Evolutionary conservation across 306 rosid species (phyloP).

Genomic region (Vigna nakashimae): DNA sequence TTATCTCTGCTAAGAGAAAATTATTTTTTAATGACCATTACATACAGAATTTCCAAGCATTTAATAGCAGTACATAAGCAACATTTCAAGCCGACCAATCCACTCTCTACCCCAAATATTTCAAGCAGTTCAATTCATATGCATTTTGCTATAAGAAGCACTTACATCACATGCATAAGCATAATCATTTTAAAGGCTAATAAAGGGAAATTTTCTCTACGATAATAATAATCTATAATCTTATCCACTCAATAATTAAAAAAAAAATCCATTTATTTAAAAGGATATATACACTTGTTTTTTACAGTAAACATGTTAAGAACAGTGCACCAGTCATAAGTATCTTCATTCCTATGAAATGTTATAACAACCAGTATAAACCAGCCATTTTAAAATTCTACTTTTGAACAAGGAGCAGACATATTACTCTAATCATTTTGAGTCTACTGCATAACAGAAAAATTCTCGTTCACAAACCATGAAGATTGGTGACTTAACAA

Average conservation of each 20-base stretch:
- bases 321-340: conserved; percentile 12
- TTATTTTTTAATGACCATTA: neutral
- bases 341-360: conserved; percentile 4
- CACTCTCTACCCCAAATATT: neutral
- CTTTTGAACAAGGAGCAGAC: conserved; percentile 11
- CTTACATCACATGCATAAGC: neutral
- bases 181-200: neutral
- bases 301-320: neutral
- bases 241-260: neutral
- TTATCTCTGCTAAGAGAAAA: neutral
- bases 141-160: neutral
- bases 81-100: neutral
- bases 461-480: conserved; percentile 3
- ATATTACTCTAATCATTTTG: neutral
- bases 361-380: neutral
- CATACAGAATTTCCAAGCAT: neutral
- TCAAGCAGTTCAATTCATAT: neutral
- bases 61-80: neutral
- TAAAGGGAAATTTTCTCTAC: neutral
- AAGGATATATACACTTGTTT: neutral
- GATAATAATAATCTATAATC: neutral
- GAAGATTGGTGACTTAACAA: neutral
- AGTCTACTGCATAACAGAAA: conserved; percentile 10
- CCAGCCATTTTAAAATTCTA: conserved; percentile 12
- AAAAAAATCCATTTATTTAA: neutral